Percentiles rank a stretch among this genome's conserved stretches.
Conservation (phyloP, 208 protist species). For the Trypanosoma conorhini region DNA sequence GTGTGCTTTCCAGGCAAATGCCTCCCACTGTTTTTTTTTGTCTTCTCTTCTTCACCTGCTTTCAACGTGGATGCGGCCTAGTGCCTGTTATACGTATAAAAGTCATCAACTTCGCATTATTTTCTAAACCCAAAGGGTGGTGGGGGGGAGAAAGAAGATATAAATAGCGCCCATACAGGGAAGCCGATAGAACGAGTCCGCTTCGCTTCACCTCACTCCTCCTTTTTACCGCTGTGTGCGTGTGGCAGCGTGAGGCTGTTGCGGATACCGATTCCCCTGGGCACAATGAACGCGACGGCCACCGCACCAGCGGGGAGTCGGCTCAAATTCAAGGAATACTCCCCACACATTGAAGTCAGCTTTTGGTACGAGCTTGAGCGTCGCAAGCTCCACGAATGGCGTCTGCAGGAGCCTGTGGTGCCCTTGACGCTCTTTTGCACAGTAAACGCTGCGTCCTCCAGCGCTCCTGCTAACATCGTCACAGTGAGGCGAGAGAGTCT, state of each 20-base stretch:
- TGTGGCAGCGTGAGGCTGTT: neutral
- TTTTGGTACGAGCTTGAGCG: conserved; percentile 65
- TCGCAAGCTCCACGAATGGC: conserved; percentile 58
- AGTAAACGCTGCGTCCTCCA: conserved; percentile 23
- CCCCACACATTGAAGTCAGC: conserved; percentile 46
- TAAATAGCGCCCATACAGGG: neutral
- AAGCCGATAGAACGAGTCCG: neutral
- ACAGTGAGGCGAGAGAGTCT: conserved; percentile 36
- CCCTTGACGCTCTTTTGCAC: conserved; percentile 37
- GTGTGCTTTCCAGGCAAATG: neutral
- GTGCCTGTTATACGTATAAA: neutral
- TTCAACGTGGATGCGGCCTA: neutral
- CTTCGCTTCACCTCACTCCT: neutral
- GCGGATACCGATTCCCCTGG: neutral
- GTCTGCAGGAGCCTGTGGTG: conserved; percentile 46
- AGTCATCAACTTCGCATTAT: neutral
- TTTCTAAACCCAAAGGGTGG: neutral
- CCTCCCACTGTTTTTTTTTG: conserved; percentile 10
- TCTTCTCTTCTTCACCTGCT: conserved; percentile 24
- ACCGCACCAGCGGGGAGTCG: neutral
- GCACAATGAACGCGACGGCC: neutral
- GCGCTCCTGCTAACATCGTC: conserved; percentile 37
- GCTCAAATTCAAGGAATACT: conserved; percentile 32
- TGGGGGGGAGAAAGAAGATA: neutral
- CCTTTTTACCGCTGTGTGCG: neutral